Percentiles rank a stretch among this genome's conserved stretches.
Evolutionary conservation across 306 rosid genomes (phyloP).

Genomic region (Malus asiatica): DNA sequence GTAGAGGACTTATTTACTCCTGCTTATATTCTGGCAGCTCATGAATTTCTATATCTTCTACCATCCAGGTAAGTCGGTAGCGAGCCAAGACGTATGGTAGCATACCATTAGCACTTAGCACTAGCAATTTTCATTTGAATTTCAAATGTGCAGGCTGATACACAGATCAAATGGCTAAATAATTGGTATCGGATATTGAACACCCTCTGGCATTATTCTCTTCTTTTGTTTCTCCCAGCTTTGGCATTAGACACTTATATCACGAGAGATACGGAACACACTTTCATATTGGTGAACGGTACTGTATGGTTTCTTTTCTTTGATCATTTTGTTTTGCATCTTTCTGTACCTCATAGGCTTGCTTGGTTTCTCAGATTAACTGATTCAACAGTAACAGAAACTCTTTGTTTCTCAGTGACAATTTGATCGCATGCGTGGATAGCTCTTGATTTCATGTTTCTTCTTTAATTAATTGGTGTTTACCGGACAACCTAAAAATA

Average conservation of each 20-base stretch:
- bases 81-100: neutral
- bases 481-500: neutral
- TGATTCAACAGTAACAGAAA: neutral
- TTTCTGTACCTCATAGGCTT: neutral
- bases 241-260: slow-evolving; percentile 38
- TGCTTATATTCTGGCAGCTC: neutral
- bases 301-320: neutral
- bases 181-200: neutral
- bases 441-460: no score
- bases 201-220: slow-evolving; percentile 10
- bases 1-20: neutral
- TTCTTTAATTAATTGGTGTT: neutral
- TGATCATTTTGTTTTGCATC: neutral
- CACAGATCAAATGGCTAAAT: neutral
- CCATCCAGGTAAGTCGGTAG: neutral
- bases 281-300: neutral
- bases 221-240: slow-evolving; percentile 23
- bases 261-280: slow-evolving; percentile 15
- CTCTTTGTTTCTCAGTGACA: neutral
- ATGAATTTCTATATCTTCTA: neutral
- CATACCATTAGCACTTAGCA: neutral
- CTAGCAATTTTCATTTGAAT: neutral
- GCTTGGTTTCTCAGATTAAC: neutral
- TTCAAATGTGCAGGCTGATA: neutral
- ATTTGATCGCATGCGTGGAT: neutral